Conservation (phyloP, 2,329 filamentous ascomycete species). For the Penicillium griseofulvum region DNA sequence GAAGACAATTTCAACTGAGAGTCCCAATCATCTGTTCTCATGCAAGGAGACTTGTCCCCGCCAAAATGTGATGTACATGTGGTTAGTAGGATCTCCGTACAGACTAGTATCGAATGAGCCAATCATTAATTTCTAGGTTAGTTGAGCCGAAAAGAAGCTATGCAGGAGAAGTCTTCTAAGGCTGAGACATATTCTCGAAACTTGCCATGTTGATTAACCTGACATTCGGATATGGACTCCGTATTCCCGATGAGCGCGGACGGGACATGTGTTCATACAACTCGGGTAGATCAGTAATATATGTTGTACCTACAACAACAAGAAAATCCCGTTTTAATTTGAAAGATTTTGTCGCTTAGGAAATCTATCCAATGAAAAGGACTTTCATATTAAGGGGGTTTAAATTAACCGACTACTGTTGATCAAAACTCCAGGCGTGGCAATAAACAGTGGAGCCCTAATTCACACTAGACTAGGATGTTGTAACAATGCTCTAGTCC, state of each 20-base stretch:
- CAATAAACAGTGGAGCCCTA: conserved; percentile 7
- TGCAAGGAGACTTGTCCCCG: neutral
- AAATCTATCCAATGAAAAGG: neutral
- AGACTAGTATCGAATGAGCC: neutral
- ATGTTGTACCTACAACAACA: too few species aligned
- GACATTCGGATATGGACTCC: too few species aligned
- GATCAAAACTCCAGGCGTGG: neutral
- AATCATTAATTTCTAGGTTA: neutral
- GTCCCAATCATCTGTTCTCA: neutral
- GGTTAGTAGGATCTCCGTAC: neutral
- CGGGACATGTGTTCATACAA: too few species aligned
- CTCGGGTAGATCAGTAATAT: too few species aligned
- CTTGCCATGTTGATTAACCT: neutral
- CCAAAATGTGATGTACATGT: neutral
- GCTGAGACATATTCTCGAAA: too few species aligned
- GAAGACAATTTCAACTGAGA: neutral
- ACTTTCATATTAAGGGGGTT: neutral
- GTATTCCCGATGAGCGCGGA: too few species aligned
- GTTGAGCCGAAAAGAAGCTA: neutral
- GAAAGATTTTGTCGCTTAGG: neutral
- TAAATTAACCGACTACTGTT: neutral
- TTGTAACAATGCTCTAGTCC: neutral
- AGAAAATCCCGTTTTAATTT: neutral
- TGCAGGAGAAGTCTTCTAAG: neutral
- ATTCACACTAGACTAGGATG: neutral